Evolutionary conservation across 2,329 filamentous ascomycete genomes (phyloP), one percentile per base, ranked within the genome.

Genomic region (Ascochyta clinopodiicola): DNA sequence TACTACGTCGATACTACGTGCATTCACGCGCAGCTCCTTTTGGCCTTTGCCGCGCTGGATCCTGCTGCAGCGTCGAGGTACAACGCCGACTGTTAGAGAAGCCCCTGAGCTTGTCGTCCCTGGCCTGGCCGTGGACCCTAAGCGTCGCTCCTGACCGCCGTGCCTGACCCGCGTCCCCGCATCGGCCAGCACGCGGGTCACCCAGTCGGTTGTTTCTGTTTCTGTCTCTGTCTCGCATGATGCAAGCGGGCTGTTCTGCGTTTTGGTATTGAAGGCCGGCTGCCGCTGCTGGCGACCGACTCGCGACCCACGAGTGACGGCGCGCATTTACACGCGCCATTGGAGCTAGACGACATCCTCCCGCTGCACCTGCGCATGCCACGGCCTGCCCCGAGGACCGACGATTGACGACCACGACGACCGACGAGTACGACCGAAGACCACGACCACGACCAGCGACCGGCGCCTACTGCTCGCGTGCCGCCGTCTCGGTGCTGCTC

Each of bases 1-100:
- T 24, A 17, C 49, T 53, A 37, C 49, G 32, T 32, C 31, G 10
- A 43, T 57, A 63, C 4, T 31, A 31, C 3, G 12, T 15, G 61
- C 45, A 46, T 35, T 40, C 51, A 55, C 54, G 52, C 61, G 59
- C 59, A 51, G 57, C 61, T 61, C 52, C 46, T 56, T 60, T 53
- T 53, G 56, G 57, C 61, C 10, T 44, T 44, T 53, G 45, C 56
- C 43, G 35, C 57, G 61, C 61, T 17, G 17, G 17, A 17, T 17
- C 17, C 17, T 17, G 17, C 17, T 49, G 51, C 56, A 61, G 51
- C 52, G 52, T 56, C 19, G 52, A 51, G 36, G 13, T 45, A 50
- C 46, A 57, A 58, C 59, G 56, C 60, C 50, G 57, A 61, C 47
- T 47, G 62, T 63, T 57, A 60, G 59, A 59, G 46, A 57, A 51